Evolutionary conservation across 2,329 filamentous ascomycete genomes (phyloP), one percentile per base, ranked within the genome.

Genomic region (Chrysoporthe puriensis): DNA sequence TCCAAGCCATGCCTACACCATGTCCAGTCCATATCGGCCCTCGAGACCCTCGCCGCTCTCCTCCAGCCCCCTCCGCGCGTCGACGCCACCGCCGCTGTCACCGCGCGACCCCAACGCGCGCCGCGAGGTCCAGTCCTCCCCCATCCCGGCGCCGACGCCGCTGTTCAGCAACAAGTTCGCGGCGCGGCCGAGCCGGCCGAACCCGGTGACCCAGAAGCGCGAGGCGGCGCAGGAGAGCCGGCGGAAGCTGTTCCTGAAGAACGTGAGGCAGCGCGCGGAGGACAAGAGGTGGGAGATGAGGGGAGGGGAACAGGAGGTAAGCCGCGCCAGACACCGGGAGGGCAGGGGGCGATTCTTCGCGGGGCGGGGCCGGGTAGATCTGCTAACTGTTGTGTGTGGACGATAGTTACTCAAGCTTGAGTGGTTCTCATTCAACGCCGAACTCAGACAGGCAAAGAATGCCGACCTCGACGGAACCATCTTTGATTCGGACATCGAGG

Each of bases 221-320:
- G 86, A 93, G 74, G 87, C 86, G 21, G 82, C 83, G 0, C 86
- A 88, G 66, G 89, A 92, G 74, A 82, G 85, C 64, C 81, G 92
- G 67, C 82, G 91, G 59, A 85, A 86, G 43, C 80, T 91, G 66
- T 95, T 95, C 73, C 79, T 95, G 68, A 87, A 88, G 74, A 91
- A 84, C 63, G 88, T 91, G 21, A 82, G 87, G 68, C 84, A 88
- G 73, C 84, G 86, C 52, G 80, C 83, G 2, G 87, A 90, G 54
- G 86, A 91, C 40, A 84, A 81, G 73, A 79, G 80, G 32, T 90
- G 88, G 84, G 82, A 86, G 72, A 81, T 84, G 63, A 81, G 89
- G 71, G 88, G 88, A 36, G 87, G 89, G 2, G 88, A 91, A 72
- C 87, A 90, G 72, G 85, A 87, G 76, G 82, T 85, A 73, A 34